Conservation (phyloP, 2,329 filamentous ascomycete genomes). For the Pseudocercospora eumusae region DNA sequence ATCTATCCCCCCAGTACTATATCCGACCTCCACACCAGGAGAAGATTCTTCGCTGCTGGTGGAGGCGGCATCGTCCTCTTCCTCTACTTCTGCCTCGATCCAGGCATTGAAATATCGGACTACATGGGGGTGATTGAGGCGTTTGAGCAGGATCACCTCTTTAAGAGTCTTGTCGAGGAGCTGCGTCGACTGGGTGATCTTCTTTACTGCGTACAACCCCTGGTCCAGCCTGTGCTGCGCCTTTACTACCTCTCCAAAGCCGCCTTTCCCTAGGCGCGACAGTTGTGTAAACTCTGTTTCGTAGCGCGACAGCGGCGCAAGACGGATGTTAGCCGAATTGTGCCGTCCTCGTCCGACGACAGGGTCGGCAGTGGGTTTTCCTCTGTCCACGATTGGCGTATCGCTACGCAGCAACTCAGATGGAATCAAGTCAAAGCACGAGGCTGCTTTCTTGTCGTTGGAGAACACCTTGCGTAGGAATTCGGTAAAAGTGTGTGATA, state of each 20-base stretch:
- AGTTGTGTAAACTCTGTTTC: constrained; percentile 88
- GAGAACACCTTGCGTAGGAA: constrained; percentile 83
- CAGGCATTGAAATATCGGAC: constrained; percentile 95
- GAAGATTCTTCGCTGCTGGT: constrained; percentile 32
- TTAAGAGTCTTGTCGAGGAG: constrained; percentile 80
- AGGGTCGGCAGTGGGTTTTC: constrained; percentile 26
- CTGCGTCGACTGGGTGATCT: constrained; percentile 73
- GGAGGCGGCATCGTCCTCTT: constrained; percentile 33
- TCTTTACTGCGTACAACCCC: constrained; percentile 94
- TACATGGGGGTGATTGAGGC: constrained; percentile 83
- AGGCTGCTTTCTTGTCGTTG: constrained; percentile 79
- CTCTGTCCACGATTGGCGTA: constrained; percentile 43
- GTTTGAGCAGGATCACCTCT: constrained; percentile 85
- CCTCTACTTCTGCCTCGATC: constrained; percentile 67
- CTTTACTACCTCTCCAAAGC: constrained; percentile 95
- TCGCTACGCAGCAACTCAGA: constrained; percentile 58
- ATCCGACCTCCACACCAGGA: constrained; percentile 55
- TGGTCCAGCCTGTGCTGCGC: constrained; percentile 92
- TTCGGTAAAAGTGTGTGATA: constrained; percentile 76
- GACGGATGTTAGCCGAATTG: constrained; percentile 35
- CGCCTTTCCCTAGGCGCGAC: constrained; percentile 84
- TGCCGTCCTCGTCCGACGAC: constrained; percentile 36
- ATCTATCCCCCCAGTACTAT: constrained; percentile 78
- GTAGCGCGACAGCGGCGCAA: constrained; percentile 69
- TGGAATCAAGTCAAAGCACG: constrained; percentile 71